phyloP scores from a whole-genome alignment of 2,329 filamentous ascomycete species.

The Cladobotryum mycophilum region DNA sequence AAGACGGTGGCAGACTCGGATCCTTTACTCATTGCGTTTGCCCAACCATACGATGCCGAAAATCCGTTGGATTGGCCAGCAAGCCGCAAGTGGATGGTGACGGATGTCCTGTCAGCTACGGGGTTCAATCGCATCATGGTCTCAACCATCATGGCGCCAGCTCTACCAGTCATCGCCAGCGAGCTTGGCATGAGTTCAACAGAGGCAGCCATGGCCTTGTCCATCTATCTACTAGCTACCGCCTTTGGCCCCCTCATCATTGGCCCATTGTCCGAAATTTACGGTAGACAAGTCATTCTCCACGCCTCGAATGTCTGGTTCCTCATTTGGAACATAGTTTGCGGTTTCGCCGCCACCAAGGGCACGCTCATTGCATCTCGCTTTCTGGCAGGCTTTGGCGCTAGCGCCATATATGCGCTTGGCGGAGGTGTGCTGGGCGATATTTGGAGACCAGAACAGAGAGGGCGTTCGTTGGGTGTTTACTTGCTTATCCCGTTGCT shows the following conservation, averaged over 20 bases:
- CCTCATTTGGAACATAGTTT: constrained; percentile 42
- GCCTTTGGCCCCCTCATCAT: constrained; percentile 39
- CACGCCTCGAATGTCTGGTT: constrained; percentile 43
- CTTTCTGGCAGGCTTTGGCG: constrained; percentile 43
- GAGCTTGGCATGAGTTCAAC: constrained; percentile 42
- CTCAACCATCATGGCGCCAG: constrained; percentile 47
- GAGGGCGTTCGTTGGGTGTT: constrained; percentile 34
- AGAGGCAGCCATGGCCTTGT: constrained; percentile 42
- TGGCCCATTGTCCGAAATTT: constrained; percentile 42
- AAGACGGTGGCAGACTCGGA: no score
- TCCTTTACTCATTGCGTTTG: no score
- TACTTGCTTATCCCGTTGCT: constrained; percentile 36
- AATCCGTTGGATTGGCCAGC: constrained; percentile 25
- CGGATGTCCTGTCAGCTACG: constrained; percentile 41
- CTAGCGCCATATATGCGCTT: constrained; percentile 39
- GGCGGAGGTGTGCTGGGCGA: constrained; percentile 42
- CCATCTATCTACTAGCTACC: constrained; percentile 37
- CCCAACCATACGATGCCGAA: background rate
- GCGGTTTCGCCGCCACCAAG: constrained; percentile 35
- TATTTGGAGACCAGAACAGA: constrained; percentile 38
- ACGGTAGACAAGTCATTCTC: constrained; percentile 36
- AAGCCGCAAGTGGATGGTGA: constrained; percentile 42
- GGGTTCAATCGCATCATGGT: constrained; percentile 47
- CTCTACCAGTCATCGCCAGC: constrained; percentile 40
- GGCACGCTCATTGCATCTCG: constrained; percentile 37